Conservation (phyloP, 805 yeast species). For the Ogataea neopini region DNA sequence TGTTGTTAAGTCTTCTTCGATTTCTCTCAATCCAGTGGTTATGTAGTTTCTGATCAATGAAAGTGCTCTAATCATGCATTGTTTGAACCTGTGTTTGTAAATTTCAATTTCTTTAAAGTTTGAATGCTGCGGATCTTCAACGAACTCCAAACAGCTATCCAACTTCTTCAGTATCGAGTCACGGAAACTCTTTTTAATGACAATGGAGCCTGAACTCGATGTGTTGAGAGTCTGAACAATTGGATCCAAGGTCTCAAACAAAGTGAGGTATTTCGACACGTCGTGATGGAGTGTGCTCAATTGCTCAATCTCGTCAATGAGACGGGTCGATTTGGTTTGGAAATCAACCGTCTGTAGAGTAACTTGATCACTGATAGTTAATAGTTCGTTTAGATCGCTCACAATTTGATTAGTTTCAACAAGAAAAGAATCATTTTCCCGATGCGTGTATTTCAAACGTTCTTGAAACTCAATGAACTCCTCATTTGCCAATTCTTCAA, state of each 20-base stretch:
- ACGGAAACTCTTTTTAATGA: conserved; percentile 57
- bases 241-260: conserved; percentile 70
- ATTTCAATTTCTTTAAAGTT: conserved; percentile 66
- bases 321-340: conserved; percentile 52
- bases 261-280: conserved; percentile 49
- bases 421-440: conserved; percentile 40
- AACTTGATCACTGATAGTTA: conserved; percentile 56
- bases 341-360: conserved; percentile 63
- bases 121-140: conserved; percentile 48
- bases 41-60: conserved; percentile 73
- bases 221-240: conserved; percentile 69
- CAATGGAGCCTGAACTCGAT: conserved; percentile 64
- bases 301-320: conserved; percentile 48
- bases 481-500: conserved; percentile 41
- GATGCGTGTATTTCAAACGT: conserved; percentile 29
- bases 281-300: conserved; percentile 44
- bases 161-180: conserved; percentile 52
- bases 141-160: conserved; percentile 67
- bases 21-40: conserved; percentile 41
- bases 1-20: conserved; percentile 29
- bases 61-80: conserved; percentile 79
- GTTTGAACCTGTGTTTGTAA: conserved; percentile 72
- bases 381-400: conserved; percentile 46
- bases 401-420: conserved; percentile 47
- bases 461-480: conserved; percentile 39